Evolutionary conservation across 148 eudicot genomes (phyloP).

Genomic region (Camellia granthamiana): DNA sequence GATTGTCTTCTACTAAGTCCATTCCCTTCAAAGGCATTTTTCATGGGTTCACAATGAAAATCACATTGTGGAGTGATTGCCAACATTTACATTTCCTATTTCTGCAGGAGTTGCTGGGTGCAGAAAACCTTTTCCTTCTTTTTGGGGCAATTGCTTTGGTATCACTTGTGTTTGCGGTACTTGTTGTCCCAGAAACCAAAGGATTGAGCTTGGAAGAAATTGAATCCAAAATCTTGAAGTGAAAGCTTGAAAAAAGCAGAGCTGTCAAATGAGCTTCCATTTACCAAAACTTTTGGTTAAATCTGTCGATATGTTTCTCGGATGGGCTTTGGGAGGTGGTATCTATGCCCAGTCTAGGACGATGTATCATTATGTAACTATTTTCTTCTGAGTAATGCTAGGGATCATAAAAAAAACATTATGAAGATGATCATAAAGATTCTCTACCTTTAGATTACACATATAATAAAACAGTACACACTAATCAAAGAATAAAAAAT

Average conservation of each 20-base stretch:
- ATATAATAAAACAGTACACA: too few relatives aligned
- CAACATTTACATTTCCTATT: slow-evolving; percentile 9
- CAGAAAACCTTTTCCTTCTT: slow-evolving; percentile 77
- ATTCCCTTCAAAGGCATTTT: slow-evolving; percentile 3
- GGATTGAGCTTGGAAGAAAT: slow-evolving; percentile 98
- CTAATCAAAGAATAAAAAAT: too few relatives aligned
- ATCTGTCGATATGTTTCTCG: not conserved
- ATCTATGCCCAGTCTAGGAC: not conserved
- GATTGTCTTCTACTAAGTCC: not conserved
- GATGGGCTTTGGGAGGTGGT: not conserved
- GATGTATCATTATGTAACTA: not conserved
- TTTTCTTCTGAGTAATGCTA: not conserved
- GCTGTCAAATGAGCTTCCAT: not conserved
- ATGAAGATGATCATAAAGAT: too few relatives aligned
- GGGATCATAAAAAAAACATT: too few relatives aligned
- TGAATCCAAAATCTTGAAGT: slow-evolving; percentile 76
- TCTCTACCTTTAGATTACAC: too few relatives aligned
- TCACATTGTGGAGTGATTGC: not conserved
- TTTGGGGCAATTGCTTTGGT: slow-evolving; percentile 81
- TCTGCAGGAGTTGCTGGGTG: slow-evolving; percentile 90
- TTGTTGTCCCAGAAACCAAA: slow-evolving; percentile 85
- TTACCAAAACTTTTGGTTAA: not conserved
- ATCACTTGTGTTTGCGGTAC: slow-evolving; percentile 62
- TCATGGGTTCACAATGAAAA: not conserved
- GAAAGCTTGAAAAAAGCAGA: slow-evolving; percentile 18